Conservation (phyloP, 2,329 filamentous ascomycete species). For the Aspergillus eucalypticola region DNA sequence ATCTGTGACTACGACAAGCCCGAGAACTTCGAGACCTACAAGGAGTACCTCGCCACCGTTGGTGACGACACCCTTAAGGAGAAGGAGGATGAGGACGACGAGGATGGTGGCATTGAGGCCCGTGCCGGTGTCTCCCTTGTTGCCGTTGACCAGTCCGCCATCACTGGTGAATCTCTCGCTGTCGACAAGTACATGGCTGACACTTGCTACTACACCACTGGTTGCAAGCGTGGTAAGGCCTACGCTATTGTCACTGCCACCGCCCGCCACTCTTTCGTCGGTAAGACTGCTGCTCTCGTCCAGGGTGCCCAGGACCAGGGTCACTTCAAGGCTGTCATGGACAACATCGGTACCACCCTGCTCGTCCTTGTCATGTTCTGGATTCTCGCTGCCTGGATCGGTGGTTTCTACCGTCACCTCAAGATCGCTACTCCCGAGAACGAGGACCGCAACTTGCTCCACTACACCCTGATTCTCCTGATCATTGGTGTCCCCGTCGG, state of each 20-base stretch:
- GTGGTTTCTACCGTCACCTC: slow-evolving; percentile 74
- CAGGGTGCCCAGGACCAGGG: slow-evolving; percentile 74
- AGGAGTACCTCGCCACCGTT: slow-evolving; percentile 64
- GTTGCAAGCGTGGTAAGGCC: slow-evolving; percentile 77
- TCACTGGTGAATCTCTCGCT: slow-evolving; percentile 77
- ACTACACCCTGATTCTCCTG: slow-evolving; percentile 69
- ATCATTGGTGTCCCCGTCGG: slow-evolving; percentile 79
- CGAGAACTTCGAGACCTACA: slow-evolving; percentile 67
- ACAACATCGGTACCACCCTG: slow-evolving; percentile 73
- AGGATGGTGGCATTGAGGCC: slow-evolving; percentile 55
- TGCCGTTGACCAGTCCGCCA: slow-evolving; percentile 76
- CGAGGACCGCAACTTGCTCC: slow-evolving; percentile 64
- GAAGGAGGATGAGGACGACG: slow-evolving; percentile 58
- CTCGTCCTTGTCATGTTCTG: slow-evolving; percentile 76
- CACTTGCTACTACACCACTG: slow-evolving; percentile 74
- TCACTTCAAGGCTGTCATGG: slow-evolving; percentile 83
- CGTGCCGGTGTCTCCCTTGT: slow-evolving; percentile 66
- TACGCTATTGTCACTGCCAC: slow-evolving; percentile 68
- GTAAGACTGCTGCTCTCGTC: slow-evolving; percentile 71
- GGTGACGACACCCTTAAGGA: slow-evolving; percentile 62
- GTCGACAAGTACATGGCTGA: slow-evolving; percentile 66
- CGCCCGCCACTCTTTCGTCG: slow-evolving; percentile 73
- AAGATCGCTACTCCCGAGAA: slow-evolving; percentile 55
- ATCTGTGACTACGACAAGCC: slow-evolving; percentile 72
- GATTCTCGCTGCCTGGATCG: slow-evolving; percentile 74